A percentile compares a stretch with the other conserved stretches of the same genome.
Conservation (phyloP, 345 rosid genomes). For the Eucalyptus brandiana region DNA sequence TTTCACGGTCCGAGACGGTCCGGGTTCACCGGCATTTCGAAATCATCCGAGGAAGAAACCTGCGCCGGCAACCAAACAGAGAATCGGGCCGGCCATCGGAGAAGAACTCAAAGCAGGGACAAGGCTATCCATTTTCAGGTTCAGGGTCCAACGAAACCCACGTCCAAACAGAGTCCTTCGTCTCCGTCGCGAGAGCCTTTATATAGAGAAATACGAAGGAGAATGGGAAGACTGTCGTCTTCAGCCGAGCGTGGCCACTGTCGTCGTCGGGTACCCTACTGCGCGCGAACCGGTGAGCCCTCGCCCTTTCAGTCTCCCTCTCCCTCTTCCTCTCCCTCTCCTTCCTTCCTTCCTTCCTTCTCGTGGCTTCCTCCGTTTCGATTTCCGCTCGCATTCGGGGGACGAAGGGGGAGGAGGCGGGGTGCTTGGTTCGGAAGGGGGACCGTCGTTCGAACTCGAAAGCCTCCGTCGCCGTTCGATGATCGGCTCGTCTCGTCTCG, state of each 20-base stretch:
- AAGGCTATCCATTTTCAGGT: neutral
- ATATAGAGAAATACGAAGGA: neutral
- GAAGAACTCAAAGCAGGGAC: neutral
- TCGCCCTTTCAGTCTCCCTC: neutral
- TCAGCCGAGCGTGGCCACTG: neutral
- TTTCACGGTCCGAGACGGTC: neutral
- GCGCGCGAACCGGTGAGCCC: neutral
- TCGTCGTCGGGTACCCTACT: neutral
- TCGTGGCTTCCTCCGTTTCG: neutral
- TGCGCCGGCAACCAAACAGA: fast-evolving
- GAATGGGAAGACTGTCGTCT: neutral
- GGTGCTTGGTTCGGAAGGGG: neutral
- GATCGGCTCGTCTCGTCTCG: neutral
- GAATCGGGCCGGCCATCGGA: neutral
- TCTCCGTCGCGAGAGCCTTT: neutral
- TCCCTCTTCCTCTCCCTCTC: neutral
- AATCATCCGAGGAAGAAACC: neutral
- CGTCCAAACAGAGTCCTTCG: neutral
- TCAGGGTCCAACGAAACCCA: neutral
- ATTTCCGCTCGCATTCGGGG: neutral
- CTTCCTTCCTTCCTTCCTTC: neutral
- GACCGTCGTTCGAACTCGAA: neutral
- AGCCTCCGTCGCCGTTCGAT: neutral
- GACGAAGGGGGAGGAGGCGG: neutral
- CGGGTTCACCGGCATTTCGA: neutral